Evolutionary conservation across 1,139 yeast genomes (phyloP), one percentile per base, ranked within the genome.

Genomic region (Yamadazyma aaseri): DNA sequence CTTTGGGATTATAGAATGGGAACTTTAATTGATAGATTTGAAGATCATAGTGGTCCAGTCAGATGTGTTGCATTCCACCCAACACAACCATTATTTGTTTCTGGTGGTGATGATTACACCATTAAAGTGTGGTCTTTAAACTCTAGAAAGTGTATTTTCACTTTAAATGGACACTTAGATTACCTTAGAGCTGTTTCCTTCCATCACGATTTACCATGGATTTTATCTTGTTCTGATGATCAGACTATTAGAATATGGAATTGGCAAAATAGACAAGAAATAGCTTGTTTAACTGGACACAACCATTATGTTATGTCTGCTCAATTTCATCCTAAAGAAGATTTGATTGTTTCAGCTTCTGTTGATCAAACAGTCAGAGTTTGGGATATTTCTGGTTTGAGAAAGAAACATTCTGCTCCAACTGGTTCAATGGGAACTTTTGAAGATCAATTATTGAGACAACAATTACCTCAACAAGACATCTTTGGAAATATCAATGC

Each of bases 1-100:
- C 73, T 92, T 46, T 94, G 99, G 99, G 99, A 94, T 62, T 94
- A 94, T 65, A 81, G 99, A 57, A 94, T 94, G 98, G 99, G 99
- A 31, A 89, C 97, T 3, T 70, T 94, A 55, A 82, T 94, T 58
- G 98, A 90, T 60, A 76, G 97, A 39, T 94, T 89, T 55, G 98
- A 94, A 63, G 98, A 92, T 50, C 99, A 94, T 57, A 96, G 86
- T 51, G 99, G 98, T 17, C 97, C 98, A 5, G 98, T 94, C 21
- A 79, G 98, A 63, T 82, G 92, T 44, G 86, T 94, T 30, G 92
- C 82, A 56, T 92, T 94, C 74, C 99, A 94, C 63, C 96, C 96
- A 40, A 89, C 97, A 5, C 98, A 94, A 63, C 97, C 97, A 22
- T 73, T 94, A 42, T 92, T 94, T 60, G 98, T 82, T 22, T 87